Conservation (phyloP, 805 yeast genomes). For the Lipomyces starkeyi region DNA sequence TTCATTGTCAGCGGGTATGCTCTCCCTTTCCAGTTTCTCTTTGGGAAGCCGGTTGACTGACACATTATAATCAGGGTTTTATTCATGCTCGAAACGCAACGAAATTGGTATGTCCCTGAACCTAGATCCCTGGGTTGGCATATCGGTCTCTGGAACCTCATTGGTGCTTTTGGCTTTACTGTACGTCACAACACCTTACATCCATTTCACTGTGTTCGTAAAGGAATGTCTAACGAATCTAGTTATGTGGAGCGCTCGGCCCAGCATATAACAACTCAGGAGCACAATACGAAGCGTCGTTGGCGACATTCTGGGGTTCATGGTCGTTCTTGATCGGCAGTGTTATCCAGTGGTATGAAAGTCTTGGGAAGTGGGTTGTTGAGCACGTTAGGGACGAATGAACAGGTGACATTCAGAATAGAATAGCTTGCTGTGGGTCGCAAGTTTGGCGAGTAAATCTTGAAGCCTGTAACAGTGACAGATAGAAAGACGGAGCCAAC, state of each 20-base stretch:
- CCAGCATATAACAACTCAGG: neutral
- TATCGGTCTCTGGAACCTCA: neutral
- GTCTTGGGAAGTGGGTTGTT: neutral
- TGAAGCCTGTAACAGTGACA: no score
- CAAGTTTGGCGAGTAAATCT: no score
- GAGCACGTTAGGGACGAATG: no score
- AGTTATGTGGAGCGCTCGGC: neutral
- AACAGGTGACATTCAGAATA: no score
- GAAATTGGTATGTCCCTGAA: neutral
- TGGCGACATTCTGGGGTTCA: neutral
- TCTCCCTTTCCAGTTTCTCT: neutral
- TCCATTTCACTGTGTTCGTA: no score
- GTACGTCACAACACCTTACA: no score
- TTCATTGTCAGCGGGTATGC: neutral
- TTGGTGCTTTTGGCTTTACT: neutral
- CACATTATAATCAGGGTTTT: neutral
- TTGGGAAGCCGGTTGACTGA: neutral
- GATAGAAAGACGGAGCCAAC: no score
- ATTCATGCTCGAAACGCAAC: neutral
- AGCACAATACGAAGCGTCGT: neutral
- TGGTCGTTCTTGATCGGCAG: constrained; percentile 1
- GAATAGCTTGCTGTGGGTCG: no score
- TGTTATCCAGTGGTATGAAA: neutral
- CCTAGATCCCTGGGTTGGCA: neutral
- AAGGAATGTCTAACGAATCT: neutral